phyloP scores from a whole-genome alignment of 2,329 filamentous ascomycete species.

The Colletotrichum graminicola region DNA sequence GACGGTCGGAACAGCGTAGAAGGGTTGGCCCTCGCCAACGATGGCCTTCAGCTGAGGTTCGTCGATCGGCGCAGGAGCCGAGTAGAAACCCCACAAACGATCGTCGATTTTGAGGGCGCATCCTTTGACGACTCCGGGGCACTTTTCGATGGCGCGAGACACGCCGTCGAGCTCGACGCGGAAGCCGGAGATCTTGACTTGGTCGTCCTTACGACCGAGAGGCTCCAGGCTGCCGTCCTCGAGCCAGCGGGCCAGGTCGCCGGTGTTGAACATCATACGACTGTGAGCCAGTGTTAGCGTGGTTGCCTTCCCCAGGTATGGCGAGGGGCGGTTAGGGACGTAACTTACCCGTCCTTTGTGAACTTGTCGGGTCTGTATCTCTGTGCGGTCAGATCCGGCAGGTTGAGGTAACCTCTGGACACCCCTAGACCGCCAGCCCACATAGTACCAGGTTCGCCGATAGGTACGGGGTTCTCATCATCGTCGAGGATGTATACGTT shows the following conservation, averaged over 20 bases:
- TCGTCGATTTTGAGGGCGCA: slow-evolving; percentile 61
- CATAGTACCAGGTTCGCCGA: slow-evolving; percentile 65
- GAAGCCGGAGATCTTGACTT: slow-evolving; percentile 70
- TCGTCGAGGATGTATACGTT: slow-evolving; percentile 66
- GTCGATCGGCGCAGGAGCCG: slow-evolving; percentile 50
- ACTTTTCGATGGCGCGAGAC: slow-evolving; percentile 61
- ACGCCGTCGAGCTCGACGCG: slow-evolving; percentile 72
- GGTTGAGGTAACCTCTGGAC: slow-evolving; percentile 67
- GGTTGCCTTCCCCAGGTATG: neutral
- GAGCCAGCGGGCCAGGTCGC: slow-evolving; percentile 68
- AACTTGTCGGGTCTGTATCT: slow-evolving; percentile 66
- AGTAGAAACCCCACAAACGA: slow-evolving; percentile 64
- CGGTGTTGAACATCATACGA: slow-evolving; percentile 70
- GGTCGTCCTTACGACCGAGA: slow-evolving; percentile 70
- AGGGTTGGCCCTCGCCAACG: slow-evolving; percentile 60
- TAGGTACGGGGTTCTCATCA: slow-evolving; percentile 55
- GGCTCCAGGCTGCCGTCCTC: slow-evolving; percentile 66
- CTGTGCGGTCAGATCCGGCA: slow-evolving; percentile 62
- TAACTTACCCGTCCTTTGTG: slow-evolving; percentile 61
- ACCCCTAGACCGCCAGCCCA: slow-evolving; percentile 70
- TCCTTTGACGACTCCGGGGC: slow-evolving; percentile 60
- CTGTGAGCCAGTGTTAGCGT: slow-evolving; percentile 45
- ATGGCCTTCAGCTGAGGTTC: slow-evolving; percentile 54
- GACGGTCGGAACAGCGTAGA: slow-evolving; percentile 65
- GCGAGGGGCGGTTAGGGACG: neutral